These are phyloP conservation scores for Candida dubliniensis DNA, from an alignment of 1,139 yeast genomes.

Conservation along the genomic window DNA sequence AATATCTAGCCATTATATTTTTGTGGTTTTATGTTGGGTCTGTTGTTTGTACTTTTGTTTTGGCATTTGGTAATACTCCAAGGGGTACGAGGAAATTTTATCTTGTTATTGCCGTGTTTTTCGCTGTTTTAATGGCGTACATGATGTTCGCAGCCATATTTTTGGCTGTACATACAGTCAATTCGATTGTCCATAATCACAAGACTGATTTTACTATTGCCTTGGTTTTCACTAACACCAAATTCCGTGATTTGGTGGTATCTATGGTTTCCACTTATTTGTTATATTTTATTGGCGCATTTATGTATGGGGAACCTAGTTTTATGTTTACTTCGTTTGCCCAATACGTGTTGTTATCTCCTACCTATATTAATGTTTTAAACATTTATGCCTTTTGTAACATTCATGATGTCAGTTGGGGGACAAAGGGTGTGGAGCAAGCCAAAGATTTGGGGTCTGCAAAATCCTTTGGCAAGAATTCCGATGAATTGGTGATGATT, in stretches of 20 bases:
- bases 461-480: slow-evolving; percentile 43
- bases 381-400: slow-evolving; percentile 85
- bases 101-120: slow-evolving; percentile 40
- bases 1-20: slow-evolving; percentile 41
- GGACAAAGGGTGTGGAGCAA: slow-evolving; percentile 71
- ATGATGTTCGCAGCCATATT: slow-evolving; percentile 72
- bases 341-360: slow-evolving; percentile 71
- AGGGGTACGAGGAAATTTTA: slow-evolving; percentile 48
- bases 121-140: slow-evolving; percentile 48
- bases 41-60: slow-evolving; percentile 45
- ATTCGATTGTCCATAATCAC: slow-evolving; percentile 34
- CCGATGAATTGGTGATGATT: slow-evolving; percentile 68
- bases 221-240: slow-evolving; percentile 57
- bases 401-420: slow-evolving; percentile 87
- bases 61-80: slow-evolving; percentile 51
- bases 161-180: slow-evolving; percentile 74
- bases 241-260: slow-evolving; percentile 83
- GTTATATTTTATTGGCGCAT: slow-evolving; percentile 74
- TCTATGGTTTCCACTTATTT: slow-evolving; percentile 84
- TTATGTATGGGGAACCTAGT: slow-evolving; percentile 74
- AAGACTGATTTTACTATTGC: slow-evolving; percentile 44
- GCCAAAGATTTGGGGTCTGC: slow-evolving; percentile 74
- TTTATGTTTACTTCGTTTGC: slow-evolving; percentile 73
- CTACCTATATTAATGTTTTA: slow-evolving; percentile 74
- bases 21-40: slow-evolving; percentile 46